Conservation (phyloP, 2,329 filamentous ascomycete genomes). For the Didymella arachidicola region DNA sequence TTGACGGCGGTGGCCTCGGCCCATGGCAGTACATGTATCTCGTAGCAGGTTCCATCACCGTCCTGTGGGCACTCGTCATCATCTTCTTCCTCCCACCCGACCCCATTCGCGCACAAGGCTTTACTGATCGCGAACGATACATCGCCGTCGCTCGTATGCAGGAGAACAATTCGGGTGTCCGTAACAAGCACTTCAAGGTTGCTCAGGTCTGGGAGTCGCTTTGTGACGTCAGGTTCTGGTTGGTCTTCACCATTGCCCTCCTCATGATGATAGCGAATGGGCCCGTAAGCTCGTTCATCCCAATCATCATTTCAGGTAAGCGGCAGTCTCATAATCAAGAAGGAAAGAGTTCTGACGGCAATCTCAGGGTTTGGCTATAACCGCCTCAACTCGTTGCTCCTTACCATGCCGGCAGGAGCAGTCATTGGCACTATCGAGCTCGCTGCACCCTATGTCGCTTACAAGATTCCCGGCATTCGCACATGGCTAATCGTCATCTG, state of each 20-base stretch:
- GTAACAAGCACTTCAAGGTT: conserved; percentile 71
- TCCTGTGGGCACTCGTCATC: conserved; percentile 42
- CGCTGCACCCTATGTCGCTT: conserved; percentile 32
- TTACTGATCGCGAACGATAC: conserved; percentile 51
- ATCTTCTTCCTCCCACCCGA: conserved; percentile 53
- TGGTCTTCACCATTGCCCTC: conserved; percentile 38
- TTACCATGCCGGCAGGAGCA: conserved; percentile 36
- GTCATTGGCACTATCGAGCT: conserved; percentile 38
- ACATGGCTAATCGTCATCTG: conserved; percentile 44
- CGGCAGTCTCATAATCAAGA: neutral
- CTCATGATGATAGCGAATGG: conserved; percentile 46
- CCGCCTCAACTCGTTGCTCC: conserved; percentile 36
- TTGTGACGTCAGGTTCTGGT: conserved; percentile 64
- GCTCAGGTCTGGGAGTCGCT: conserved; percentile 68
- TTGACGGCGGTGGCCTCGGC: conserved; percentile 29
- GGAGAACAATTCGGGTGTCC: conserved; percentile 77
- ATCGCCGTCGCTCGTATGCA: conserved; percentile 72
- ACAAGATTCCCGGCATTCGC: conserved; percentile 33
- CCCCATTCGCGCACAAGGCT: conserved; percentile 49
- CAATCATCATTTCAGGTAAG: conserved; percentile 39
- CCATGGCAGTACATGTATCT: conserved; percentile 46
- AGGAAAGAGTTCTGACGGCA: neutral
- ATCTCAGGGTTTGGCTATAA: conserved; percentile 36
- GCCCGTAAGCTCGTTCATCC: conserved; percentile 38
- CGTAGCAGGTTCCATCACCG: conserved; percentile 39